Evolutionary conservation across 768 basidiomycete species (phyloP).

Genomic region (Mycena crocata): DNA sequence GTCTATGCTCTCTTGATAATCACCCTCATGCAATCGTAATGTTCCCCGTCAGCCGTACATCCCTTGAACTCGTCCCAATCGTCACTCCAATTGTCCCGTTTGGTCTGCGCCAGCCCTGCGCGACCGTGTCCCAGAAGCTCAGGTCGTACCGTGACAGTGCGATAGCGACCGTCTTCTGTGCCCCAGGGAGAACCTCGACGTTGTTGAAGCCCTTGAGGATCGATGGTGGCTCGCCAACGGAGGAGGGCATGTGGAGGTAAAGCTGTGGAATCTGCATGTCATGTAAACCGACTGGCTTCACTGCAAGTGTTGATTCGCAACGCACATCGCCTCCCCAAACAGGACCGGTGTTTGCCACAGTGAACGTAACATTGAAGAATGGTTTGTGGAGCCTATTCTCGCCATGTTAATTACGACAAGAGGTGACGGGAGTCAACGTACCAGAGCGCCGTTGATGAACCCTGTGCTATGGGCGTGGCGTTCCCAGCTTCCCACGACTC

Average conservation of each 20-base stretch:
- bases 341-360: conserved; percentile 72
- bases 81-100: conserved; percentile 70
- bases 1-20: neutral
- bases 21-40: conserved; percentile 35
- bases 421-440: conserved; percentile 33
- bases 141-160: conserved; percentile 76
- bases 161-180: conserved; percentile 61
- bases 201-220: conserved; percentile 79
- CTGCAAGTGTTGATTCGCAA: neutral
- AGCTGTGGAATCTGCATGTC: conserved; percentile 74
- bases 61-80: conserved; percentile 77
- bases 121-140: conserved; percentile 79
- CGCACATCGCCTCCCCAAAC: conserved; percentile 74
- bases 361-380: conserved; percentile 70
- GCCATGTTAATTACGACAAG: neutral
- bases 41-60: conserved; percentile 62
- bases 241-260: conserved; percentile 75
- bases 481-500: conserved; percentile 69
- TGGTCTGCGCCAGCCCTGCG: conserved; percentile 83
- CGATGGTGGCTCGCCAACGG: conserved; percentile 76
- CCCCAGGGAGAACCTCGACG: conserved; percentile 59
- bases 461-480: conserved; percentile 64
- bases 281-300: too few relatives aligned
- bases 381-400: conserved; percentile 74
- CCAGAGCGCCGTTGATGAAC: conserved; percentile 74